Evolutionary conservation across 2,329 filamentous ascomycete species (phyloP), one percentile per base, ranked within the genome.

Genomic region (Biscogniauxia sp.): DNA sequence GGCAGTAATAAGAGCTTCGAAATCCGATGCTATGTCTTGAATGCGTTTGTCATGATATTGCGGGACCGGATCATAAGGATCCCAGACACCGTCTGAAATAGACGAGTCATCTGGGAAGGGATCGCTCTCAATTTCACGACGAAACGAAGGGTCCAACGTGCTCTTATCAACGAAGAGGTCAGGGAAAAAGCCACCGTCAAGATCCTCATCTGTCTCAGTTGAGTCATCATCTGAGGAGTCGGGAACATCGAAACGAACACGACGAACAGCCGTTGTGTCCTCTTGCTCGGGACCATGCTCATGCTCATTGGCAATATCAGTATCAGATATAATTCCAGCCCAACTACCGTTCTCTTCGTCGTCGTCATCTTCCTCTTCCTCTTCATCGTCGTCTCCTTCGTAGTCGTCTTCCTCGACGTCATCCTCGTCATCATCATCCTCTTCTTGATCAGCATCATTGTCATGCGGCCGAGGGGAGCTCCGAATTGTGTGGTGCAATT

Each of bases 131-230:
- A 93, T 89, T 76, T 91, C 87, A 51, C 85, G 84, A 64, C 89
- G 88, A 70, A 94, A 87, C 56, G 83, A 82, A 5, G 89, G 88
- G 68, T 92, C 90, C 5, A 94, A 80, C 17, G 85, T 82, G 70
- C 86, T 89, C 74, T 93, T 89, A 55, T 90, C 86, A 59, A 93
- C 81, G 73, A 94, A 94, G 61, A 94, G 87, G 71, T 93, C 87
- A 1, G 90, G 89, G 63, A 92, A 92, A 64, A 92, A 84, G 64
- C 64, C 68, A 56, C 86, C 84, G 61, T 85, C 83, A 53, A 82
- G 76, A 64, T 87, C 83, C 61, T 87, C 83, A 49, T 88, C 85
- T 3, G 81, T 84, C 55, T 88, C 87, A 57, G 86, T 87, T 2
- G 84, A 85, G 61, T 88, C 84, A 57, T 84, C 89, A 67, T 91